These are phyloP conservation scores for Colletotrichum musicola DNA, from an alignment of 2,329 filamentous ascomycete genomes.

Conservation along the genomic window DNA sequence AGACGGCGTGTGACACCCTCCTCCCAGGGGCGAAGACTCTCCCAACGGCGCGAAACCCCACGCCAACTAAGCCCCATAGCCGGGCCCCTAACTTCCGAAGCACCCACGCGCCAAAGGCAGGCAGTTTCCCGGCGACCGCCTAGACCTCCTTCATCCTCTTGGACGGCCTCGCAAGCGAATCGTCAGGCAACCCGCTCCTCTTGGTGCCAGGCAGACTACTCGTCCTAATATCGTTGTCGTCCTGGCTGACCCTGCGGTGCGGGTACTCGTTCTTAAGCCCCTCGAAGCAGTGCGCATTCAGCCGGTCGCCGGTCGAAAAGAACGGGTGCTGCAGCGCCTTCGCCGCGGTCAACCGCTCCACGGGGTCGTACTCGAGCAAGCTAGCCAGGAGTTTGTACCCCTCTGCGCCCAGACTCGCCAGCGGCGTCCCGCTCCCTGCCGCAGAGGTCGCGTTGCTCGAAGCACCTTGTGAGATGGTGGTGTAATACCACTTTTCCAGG, in stretches of 20 bases:
- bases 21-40: too few species aligned
- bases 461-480: conserved; percentile 72
- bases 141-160: conserved; percentile 71
- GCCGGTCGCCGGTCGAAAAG: conserved; percentile 80
- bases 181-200: conserved; percentile 86
- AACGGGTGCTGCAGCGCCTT: conserved; percentile 92
- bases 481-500: conserved; percentile 86
- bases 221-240: conserved; percentile 96
- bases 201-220: conserved; percentile 92
- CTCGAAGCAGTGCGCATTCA: conserved; percentile 90
- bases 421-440: conserved; percentile 51
- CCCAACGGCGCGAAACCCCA: background rate
- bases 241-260: conserved; percentile 88
- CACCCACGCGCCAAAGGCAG: background rate
- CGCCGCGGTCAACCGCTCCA: conserved; percentile 87
- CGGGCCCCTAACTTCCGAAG: background rate
- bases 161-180: conserved; percentile 72
- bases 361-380: conserved; percentile 92
- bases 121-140: background rate
- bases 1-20: too few species aligned
- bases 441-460: conserved; percentile 62
- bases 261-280: conserved; percentile 91
- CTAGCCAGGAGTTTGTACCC: conserved; percentile 86
- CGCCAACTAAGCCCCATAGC: background rate
- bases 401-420: conserved; percentile 77